Evolutionary conservation across 2,329 filamentous ascomycete species (phyloP).

Genomic region (Cercospora berteroae): DNA sequence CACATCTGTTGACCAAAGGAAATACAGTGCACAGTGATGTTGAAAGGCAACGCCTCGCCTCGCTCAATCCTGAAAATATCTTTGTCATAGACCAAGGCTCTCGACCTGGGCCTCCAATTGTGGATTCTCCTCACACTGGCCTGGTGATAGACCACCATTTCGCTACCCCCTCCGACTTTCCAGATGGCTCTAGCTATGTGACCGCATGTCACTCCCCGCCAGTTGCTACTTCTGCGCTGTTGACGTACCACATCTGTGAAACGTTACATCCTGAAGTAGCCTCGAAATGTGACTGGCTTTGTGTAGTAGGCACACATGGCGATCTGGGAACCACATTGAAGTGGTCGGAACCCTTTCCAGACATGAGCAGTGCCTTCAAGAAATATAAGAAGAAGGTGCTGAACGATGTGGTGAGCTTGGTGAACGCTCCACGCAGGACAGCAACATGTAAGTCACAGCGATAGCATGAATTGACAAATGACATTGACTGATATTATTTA

Average conservation of each 20-base stretch:
- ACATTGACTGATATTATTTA: neutral
- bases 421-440: constrained; percentile 65
- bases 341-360: constrained; percentile 65
- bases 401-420: constrained; percentile 61
- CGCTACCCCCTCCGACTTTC: constrained; percentile 57
- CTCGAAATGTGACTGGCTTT: constrained; percentile 58
- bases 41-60: constrained; percentile 54
- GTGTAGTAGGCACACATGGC: constrained; percentile 61
- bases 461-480: neutral
- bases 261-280: constrained; percentile 54
- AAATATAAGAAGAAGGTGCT: constrained; percentile 60
- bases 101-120: constrained; percentile 53
- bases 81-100: constrained; percentile 67
- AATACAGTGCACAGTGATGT: constrained; percentile 56
- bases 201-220: constrained; percentile 64
- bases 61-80: constrained; percentile 54
- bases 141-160: constrained; percentile 67
- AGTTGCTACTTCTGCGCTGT: constrained; percentile 62
- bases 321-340: constrained; percentile 64
- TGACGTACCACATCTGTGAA: constrained; percentile 64
- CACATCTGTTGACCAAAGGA: constrained; percentile 61
- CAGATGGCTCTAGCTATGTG: constrained; percentile 54
- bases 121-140: constrained; percentile 51
- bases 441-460: constrained; percentile 44
- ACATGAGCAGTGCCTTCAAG: constrained; percentile 61